These are phyloP conservation scores for Simplicillium aogashimaense DNA, from an alignment of 2,329 filamentous ascomycete species.

Conservation along the genomic window DNA sequence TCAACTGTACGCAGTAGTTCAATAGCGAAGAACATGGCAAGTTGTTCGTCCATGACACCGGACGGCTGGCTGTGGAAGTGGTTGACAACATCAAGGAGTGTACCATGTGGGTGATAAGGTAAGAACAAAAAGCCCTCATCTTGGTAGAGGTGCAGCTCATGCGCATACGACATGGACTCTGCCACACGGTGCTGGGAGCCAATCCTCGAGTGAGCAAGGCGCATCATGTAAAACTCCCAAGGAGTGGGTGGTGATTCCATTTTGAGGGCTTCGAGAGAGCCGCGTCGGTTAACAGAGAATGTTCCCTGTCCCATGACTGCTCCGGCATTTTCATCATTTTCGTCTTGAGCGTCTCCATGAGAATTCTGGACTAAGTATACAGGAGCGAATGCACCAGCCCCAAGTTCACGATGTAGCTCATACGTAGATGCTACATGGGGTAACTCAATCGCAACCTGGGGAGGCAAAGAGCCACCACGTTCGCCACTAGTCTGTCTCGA, in stretches of 20 bases:
- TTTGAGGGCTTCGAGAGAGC: constrained; percentile 74
- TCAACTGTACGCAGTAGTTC: constrained; percentile 88
- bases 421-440: constrained; percentile 57
- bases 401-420: constrained; percentile 73
- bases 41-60: constrained; percentile 75
- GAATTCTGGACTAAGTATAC: constrained; percentile 83
- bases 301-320: constrained; percentile 51
- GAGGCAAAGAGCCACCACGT: constrained; percentile 46
- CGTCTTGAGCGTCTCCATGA: constrained; percentile 32
- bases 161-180: constrained; percentile 70
- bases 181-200: constrained; percentile 60
- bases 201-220: constrained; percentile 67
- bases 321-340: constrained; percentile 32
- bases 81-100: constrained; percentile 91
- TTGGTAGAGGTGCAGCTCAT: constrained; percentile 85
- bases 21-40: constrained; percentile 92
- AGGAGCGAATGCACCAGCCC: constrained; percentile 87
- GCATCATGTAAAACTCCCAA: constrained; percentile 97
- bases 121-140: constrained; percentile 87
- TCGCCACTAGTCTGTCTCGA: constrained; percentile 48
- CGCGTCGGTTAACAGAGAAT: constrained; percentile 46
- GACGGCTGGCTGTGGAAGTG: constrained; percentile 62
- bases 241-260: constrained; percentile 82
- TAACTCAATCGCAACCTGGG: constrained; percentile 59
- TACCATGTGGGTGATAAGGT: constrained; percentile 81